Base-by-base conservation (phyloP, 2,329 filamentous ascomycete genomes). In the Alternaria brassicae region DNA sequence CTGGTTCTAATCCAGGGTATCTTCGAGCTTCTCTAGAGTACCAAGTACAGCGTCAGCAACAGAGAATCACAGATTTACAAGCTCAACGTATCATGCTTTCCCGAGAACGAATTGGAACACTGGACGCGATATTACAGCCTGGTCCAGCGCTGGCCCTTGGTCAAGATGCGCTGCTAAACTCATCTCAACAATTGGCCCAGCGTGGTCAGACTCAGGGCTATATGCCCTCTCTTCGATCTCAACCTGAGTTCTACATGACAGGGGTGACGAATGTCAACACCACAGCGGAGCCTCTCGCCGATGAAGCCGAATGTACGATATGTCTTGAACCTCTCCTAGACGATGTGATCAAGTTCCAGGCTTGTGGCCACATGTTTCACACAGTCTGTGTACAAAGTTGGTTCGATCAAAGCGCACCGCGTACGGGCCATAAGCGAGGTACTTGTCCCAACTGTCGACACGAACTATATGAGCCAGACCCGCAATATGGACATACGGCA, bases 201-300 rank as follows among this genome's bases (percentile, higher is more conserved):
- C 23, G 19, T 37, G 17, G 7, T n/a, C 39, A 25, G 34, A 32
- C 47, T 25, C 34, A 25, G 28, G 19, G 19, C 36, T 9, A 42
- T 9, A 57, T 42, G 41, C 34, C 49, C 12, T 19, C 44, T n/a
- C 58, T 61, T 21, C 50, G 49, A 19, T 51, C 58, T 6, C 58
- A 61, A 41, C 40, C 49, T 23, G 54, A 61, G 39, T 61, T 61
- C 32, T 58, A 57, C 32, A 53, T 58, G 58, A 54, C 25, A 6
- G 54, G 37, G 15, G 50, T 61, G 6, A 17, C 42, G 12, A 25
- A 50, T 17, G 37, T 58, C 9, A 44, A 34, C n/a, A 17, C 50
- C 3, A 28, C 25, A 15, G 21, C 44, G 2, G 41, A 45, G 19
- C n/a, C 21, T 19, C 19, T 41, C 7, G 5, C 13, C n/a, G 25